Percentiles rank a stretch among this genome's conserved stretches.
Conservation (phyloP, 352 stramenopile genomes). For the Aphanomyces stellatus region DNA sequence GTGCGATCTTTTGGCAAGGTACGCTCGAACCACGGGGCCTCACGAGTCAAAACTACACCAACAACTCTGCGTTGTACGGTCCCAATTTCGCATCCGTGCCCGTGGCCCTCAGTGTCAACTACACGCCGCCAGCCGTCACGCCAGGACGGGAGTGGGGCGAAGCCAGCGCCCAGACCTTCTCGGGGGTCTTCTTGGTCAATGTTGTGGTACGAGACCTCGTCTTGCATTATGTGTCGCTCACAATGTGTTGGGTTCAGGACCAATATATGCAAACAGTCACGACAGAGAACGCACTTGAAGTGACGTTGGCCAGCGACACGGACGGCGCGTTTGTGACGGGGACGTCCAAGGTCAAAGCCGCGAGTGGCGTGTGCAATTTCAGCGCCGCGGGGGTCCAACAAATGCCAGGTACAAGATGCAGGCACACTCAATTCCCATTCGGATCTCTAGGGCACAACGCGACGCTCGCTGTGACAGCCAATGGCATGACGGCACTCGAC, state of each 20-base stretch:
- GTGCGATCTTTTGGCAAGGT: slow-evolving; percentile 14
- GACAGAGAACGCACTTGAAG: slow-evolving; percentile 2
- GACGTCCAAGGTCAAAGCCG: background rate
- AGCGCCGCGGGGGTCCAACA: background rate
- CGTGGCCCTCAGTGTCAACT: too few species aligned
- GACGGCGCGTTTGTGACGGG: background rate
- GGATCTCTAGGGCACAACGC: too few species aligned
- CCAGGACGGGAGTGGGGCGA: background rate
- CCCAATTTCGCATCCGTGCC: too few species aligned
- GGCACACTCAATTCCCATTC: too few species aligned
- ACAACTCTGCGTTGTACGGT: too few species aligned
- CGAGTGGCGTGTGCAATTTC: background rate
- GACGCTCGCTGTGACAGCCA: background rate
- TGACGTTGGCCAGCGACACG: background rate
- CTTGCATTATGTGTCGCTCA: background rate
- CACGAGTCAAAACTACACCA: too few species aligned
- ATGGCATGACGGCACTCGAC: background rate
- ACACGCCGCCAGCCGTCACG: too few species aligned
- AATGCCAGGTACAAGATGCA: background rate
- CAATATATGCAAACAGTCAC: slow-evolving; percentile 10
- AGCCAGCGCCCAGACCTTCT: slow-evolving; percentile 6
- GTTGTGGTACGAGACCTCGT: background rate
- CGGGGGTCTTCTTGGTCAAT: background rate
- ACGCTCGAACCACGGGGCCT: too few species aligned
- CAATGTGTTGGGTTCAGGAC: slow-evolving; percentile 16